Evolutionary conservation across 768 basidiomycete species (phyloP).

Genomic region (Dioszegia crocea): DNA sequence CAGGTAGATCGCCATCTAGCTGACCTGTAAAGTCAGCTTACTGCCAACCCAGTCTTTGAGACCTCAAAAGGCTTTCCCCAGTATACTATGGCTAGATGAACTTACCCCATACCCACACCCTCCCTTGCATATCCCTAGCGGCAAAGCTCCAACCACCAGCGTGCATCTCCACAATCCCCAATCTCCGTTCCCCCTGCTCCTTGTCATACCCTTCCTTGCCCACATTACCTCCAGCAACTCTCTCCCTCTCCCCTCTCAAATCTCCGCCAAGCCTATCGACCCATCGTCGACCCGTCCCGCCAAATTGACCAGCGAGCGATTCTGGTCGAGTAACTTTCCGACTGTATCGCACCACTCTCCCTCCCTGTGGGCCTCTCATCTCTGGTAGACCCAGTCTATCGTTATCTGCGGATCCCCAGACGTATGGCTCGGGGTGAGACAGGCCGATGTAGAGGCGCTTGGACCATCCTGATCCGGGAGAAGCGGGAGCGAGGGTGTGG

Average conservation of each 20-base stretch:
- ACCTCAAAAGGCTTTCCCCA: not conserved
- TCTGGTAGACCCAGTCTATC: constrained; percentile 22
- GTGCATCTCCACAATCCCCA: constrained; percentile 38
- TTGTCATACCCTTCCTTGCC: not conserved
- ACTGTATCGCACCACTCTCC: not conserved
- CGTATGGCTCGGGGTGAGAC: constrained; percentile 23
- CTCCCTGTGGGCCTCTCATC: not conserved
- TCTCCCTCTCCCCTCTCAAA: not conserved
- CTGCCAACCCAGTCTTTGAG: too few species aligned
- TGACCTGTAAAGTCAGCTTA: constrained; percentile 22
- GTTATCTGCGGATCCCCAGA: constrained; percentile 41
- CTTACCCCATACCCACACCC: constrained; percentile 47
- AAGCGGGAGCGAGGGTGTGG: constrained; percentile 14
- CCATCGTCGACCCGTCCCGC: not conserved
- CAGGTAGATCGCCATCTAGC: constrained; percentile 25
- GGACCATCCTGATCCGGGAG: constrained; percentile 14
- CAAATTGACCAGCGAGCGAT: constrained; percentile 2
- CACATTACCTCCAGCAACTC: not conserved
- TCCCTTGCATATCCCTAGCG: constrained; percentile 35
- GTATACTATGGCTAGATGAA: not conserved
- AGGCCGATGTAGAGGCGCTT: constrained; percentile 22
- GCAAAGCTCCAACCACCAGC: constrained; percentile 45
- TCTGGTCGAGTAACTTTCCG: not conserved
- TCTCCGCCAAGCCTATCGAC: not conserved
- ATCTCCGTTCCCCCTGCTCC: not conserved